Evolutionary conservation across 208 protist species (phyloP), one percentile per base, ranked within the genome.

Genomic region (Trypanosoma conorhini): DNA sequence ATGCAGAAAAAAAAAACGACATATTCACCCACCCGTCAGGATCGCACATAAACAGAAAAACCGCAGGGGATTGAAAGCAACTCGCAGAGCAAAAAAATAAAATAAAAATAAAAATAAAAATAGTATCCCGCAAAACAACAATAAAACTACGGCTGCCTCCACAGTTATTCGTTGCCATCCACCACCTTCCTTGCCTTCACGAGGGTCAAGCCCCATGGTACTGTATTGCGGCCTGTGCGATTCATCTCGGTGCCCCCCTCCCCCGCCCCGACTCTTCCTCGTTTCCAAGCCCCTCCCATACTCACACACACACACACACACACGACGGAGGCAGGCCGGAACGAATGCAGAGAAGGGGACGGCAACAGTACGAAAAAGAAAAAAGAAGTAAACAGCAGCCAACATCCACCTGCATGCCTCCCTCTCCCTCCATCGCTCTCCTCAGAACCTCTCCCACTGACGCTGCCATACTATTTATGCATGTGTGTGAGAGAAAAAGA

Each of bases 101-200:
- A 67, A 67, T 46, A 13, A 58, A 56, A 31, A 30, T 0, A 3
- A 65, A 40, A 35, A 10, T 13, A 56, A 66, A 28, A 55, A 28
- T 8, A 66, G 8, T n/a, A 40, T 24, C 28, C 17, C 24, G 30
- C 19, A 48, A 65, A 40, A 65, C 33, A 65, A 52, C 31, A 55
- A 52, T 7, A 22, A 48, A 65, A 48, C 5, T 31, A 33, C 12
- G 26, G 42, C 15, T 19, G 30, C 7, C 31, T 26, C 46, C n/a
- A 54, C 51, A 65, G 30, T 26, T 48, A 52, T 52, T 52, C 1
- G 28, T 24, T n/a, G 4, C 1, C 9, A 24, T 26, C 21, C 51
- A 22, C 22, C 9, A 22, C 22, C 9, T 22, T 56, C 24, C 12
- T 61, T 35, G 21, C 30, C 0, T 42, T 61, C 33, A 7, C 7